These are phyloP conservation scores for Protea cynaroides DNA, from an alignment of 164 flowering plant genomes.

Conservation along the genomic window DNA sequence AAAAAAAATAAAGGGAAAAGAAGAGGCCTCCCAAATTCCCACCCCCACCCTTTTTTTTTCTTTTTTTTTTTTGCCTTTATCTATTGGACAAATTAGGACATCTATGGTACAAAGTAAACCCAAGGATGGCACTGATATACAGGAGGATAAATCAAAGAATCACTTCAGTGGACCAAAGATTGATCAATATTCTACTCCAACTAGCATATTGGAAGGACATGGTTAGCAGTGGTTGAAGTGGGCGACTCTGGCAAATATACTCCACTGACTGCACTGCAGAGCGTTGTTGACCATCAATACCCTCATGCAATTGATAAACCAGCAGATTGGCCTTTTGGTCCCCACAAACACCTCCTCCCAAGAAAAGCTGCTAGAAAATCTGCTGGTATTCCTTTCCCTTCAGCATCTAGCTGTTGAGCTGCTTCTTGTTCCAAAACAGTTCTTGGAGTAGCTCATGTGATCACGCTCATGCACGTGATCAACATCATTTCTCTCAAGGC, in stretches of 20 bases:
- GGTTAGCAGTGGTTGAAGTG: conserved; percentile 14
- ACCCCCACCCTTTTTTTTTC: too few relatives aligned
- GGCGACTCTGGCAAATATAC: conserved; percentile 6
- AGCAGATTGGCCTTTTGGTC: background rate
- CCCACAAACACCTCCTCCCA: background rate
- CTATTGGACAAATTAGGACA: conserved; percentile 6
- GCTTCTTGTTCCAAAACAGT: conserved; percentile 15
- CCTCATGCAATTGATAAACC: conserved; percentile 9
- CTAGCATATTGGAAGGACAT: conserved; percentile 1
- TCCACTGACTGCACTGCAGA: conserved; percentile 9
- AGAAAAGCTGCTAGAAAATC: background rate
- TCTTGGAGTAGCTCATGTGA: conserved; percentile 9
- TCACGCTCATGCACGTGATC: too few relatives aligned
- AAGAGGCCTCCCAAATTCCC: too few relatives aligned
- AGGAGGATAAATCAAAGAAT: conserved; percentile 44
- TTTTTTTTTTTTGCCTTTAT: background rate
- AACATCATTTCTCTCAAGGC: conserved; percentile 5
- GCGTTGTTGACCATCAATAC: conserved; percentile 8
- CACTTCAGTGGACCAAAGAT: conserved; percentile 13
- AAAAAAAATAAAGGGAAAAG: too few relatives aligned
- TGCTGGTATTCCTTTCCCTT: conserved; percentile 2
- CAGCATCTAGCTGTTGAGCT: conserved; percentile 8
- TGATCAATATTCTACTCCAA: conserved; percentile 5
- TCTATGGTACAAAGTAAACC: conserved; percentile 36
- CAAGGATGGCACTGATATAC: conserved; percentile 17